A percentile compares a stretch with the other conserved stretches of the same genome.
Evolutionary conservation across 2,329 filamentous ascomycete genomes (phyloP).

Genomic region (Fonsecaea nubica): DNA sequence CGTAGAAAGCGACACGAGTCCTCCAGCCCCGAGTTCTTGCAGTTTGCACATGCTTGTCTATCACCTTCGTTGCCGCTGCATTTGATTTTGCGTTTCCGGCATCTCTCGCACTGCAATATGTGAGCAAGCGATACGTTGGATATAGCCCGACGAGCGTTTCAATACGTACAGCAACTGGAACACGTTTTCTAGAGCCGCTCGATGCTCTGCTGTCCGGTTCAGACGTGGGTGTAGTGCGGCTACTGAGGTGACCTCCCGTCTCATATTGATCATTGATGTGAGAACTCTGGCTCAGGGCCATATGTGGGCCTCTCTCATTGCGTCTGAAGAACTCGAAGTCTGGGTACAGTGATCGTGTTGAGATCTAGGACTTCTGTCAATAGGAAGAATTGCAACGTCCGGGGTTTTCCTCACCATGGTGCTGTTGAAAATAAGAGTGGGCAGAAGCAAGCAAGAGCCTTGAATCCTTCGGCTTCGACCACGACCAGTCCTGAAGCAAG

Average conservation of each 20-base stretch:
- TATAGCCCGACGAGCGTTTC: background rate
- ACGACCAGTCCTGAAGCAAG: slow-evolving; percentile 15
- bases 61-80: slow-evolving; percentile 85
- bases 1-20: slow-evolving; percentile 76
- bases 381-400: slow-evolving; percentile 1
- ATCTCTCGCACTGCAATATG: slow-evolving; percentile 75
- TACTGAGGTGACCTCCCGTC: slow-evolving; percentile 29
- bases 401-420: slow-evolving; percentile 27
- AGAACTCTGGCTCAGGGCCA: slow-evolving; percentile 35
- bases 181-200: slow-evolving; percentile 41
- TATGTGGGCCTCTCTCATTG: slow-evolving; percentile 38
- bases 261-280: slow-evolving; percentile 36
- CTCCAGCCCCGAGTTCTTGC: slow-evolving; percentile 70
- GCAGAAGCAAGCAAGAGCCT: slow-evolving; percentile 10
- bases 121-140: slow-evolving; percentile 5
- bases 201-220: slow-evolving; percentile 38
- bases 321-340: slow-evolving; percentile 40
- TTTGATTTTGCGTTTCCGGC: slow-evolving; percentile 91
- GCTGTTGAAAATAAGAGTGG: slow-evolving; percentile 16
- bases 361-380: slow-evolving; percentile 32
- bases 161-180: slow-evolving; percentile 44
- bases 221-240: slow-evolving; percentile 35
- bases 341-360: slow-evolving; percentile 33
- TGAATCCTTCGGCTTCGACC: background rate
- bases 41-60: slow-evolving; percentile 81